Evolutionary conservation across 108 stramenopile genomes (phyloP).

Genomic region (Nitzschia sp.): DNA sequence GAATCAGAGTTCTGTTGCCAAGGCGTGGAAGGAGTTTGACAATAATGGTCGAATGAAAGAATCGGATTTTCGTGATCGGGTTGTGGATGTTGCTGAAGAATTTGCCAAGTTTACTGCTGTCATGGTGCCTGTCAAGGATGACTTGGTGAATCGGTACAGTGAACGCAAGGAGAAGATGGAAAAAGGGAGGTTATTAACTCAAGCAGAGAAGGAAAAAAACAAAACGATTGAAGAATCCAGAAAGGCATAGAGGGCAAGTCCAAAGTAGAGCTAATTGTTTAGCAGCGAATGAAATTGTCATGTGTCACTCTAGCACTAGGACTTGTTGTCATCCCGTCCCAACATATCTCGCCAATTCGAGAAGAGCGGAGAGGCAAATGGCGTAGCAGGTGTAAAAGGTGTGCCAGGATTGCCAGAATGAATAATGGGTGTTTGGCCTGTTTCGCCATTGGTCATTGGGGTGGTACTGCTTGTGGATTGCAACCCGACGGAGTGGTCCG

Average conservation of each 20-base stretch:
- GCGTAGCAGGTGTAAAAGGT: conserved; percentile 66
- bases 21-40: conserved; percentile 73
- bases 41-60: conserved; percentile 66
- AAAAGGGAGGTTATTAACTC: conserved; percentile 57
- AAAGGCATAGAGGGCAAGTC: conserved; percentile 27
- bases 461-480: conserved; percentile 9
- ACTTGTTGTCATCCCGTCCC: conserved; percentile 9
- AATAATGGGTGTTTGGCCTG: conserved; percentile 39
- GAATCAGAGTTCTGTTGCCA: conserved; percentile 62
- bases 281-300: too few species aligned
- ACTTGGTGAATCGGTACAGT: conserved; percentile 57
- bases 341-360: conserved; percentile 51
- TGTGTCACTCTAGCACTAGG: not conserved
- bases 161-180: conserved; percentile 58
- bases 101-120: conserved; percentile 71
- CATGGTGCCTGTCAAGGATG: conserved; percentile 50
- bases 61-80: conserved; percentile 52
- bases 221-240: conserved; percentile 41
- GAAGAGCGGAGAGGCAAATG: conserved; percentile 57
- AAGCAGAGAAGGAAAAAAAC: conserved; percentile 60
- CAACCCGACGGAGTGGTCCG: conserved; percentile 9
- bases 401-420: conserved; percentile 48
- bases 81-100: conserved; percentile 71
- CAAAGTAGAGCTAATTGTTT: conserved; percentile 10
- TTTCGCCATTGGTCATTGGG: conserved; percentile 5